Base-by-base conservation (phyloP, 1,284 basidiomycete genomes). In the Puccinia horiana region DNA sequence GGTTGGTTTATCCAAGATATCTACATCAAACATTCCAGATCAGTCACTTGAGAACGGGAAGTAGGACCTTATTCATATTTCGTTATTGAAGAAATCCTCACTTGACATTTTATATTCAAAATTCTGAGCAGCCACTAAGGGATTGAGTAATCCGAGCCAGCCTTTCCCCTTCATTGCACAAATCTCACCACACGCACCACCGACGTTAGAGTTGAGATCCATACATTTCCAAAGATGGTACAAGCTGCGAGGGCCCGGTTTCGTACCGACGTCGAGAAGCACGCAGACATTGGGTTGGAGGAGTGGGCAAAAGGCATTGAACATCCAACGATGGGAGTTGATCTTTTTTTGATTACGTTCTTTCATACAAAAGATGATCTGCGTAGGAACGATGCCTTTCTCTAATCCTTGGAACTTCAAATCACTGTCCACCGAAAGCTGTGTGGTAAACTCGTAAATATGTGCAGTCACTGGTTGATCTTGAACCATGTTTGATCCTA, bases 211-310 rank as follows among this genome's bases (percentile, higher is more conserved):
- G 87, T 95, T 95, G 56, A 94, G 88, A 86, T 98, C 95, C 85
- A 98, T 97, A 0, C 93, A 86, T 84, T 98, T 98, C 96, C 96
- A 98, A 3, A 98, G 90, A 83, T 93, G 91, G 86, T 98, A 98
- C 52, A 97, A 90, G 74, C 93, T 93, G 84, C 93, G 95, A 76
- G 91, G 91, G 0, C 90, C 91, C 0, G 96, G 96, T 37, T 92
- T 90, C 5, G 96, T 98, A 0, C 96, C 96, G 2, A 98, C 97
- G 84, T 99, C 96, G 72, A 99, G 87, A 56, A 97, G 88, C 6
- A 95, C 90, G 84, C 93, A 95, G 2, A 97, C 91, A 85, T 96
- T 96, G 5, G 94, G 94, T 90, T 94, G 84, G 26, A 86, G 83
- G 20, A 86, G 82, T 0, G 85, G 85, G 18, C 84, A 85, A 73